phyloP scores from a whole-genome alignment of 805 yeast genomes.

The Lachancea sp. region DNA sequence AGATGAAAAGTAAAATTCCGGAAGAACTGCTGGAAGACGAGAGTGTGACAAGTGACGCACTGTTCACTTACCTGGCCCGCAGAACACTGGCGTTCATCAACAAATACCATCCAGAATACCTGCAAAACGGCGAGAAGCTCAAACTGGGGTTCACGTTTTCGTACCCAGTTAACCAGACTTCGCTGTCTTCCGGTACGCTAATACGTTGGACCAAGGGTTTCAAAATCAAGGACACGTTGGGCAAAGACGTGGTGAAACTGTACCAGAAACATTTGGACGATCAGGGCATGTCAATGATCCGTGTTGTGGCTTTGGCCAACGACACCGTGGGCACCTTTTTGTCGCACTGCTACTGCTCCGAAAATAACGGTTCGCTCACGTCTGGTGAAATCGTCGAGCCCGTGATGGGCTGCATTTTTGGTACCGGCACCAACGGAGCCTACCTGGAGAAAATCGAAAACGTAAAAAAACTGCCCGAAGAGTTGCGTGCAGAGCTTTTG shows the following conservation, averaged over 20 bases:
- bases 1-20: slow-evolving; percentile 75
- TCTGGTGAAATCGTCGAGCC: slow-evolving; percentile 63
- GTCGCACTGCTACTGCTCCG: slow-evolving; percentile 75
- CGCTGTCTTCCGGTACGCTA: slow-evolving; percentile 69
- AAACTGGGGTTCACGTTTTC: slow-evolving; percentile 91
- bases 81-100: slow-evolving; percentile 60
- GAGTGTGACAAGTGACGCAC: slow-evolving; percentile 46
- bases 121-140: slow-evolving; percentile 36
- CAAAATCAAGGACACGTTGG: slow-evolving; percentile 77
- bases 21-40: slow-evolving; percentile 60
- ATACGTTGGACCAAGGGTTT: slow-evolving; percentile 97
- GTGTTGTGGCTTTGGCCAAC: slow-evolving; percentile 83
- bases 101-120: slow-evolving; percentile 51
- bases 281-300: slow-evolving; percentile 50
- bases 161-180: slow-evolving; percentile 85
- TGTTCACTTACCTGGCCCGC: slow-evolving; percentile 70
- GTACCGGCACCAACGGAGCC: slow-evolving; percentile 98
- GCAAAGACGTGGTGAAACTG: slow-evolving; percentile 68
- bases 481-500: slow-evolving; percentile 33
- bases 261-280: slow-evolving; percentile 64
- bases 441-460: slow-evolving; percentile 71
- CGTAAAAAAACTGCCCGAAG: slow-evolving; percentile 65
- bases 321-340: slow-evolving; percentile 94
- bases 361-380: slow-evolving; percentile 38
- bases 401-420: slow-evolving; percentile 84